A percentile compares a stretch with the other conserved stretches of the same genome.
Conservation (phyloP, 2,329 filamentous ascomycete genomes). For the Aspergillus tamarii region DNA sequence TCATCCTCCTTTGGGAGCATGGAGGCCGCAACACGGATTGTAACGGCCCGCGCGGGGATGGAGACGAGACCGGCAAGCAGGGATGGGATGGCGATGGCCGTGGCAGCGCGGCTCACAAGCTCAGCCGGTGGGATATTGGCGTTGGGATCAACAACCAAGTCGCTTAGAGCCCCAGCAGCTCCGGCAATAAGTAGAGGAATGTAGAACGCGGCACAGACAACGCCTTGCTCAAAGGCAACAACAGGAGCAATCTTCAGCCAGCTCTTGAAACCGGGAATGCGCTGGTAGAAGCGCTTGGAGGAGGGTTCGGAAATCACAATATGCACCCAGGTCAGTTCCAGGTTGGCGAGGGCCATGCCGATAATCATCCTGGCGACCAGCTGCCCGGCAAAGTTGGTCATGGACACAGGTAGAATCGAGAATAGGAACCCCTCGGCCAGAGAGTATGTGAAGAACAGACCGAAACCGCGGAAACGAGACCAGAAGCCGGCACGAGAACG, state of each 20-base stretch:
- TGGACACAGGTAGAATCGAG: constrained; percentile 36
- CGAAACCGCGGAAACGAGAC: constrained; percentile 71
- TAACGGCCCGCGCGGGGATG: constrained; percentile 74
- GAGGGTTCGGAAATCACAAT: constrained; percentile 75
- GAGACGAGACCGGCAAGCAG: constrained; percentile 64
- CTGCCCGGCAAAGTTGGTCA: constrained; percentile 46
- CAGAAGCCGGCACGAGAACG: constrained; percentile 64
- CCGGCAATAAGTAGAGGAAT: constrained; percentile 51
- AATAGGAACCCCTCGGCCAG: constrained; percentile 52
- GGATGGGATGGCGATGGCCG: constrained; percentile 45
- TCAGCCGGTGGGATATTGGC: constrained; percentile 38
- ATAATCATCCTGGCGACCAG: constrained; percentile 59
- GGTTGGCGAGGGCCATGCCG: constrained; percentile 65
- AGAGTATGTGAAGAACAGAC: constrained; percentile 52
- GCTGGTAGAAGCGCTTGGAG: constrained; percentile 65
- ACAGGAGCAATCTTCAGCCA: constrained; percentile 73
- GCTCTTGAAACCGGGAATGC: constrained; percentile 69
- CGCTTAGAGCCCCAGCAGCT: constrained; percentile 45
- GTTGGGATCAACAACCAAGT: constrained; percentile 30
- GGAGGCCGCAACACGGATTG: constrained; percentile 83
- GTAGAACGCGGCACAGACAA: constrained; percentile 52
- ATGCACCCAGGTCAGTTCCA: constrained; percentile 81
- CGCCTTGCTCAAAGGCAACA: constrained; percentile 62
- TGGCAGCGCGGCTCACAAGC: constrained; percentile 38
- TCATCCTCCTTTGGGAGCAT: constrained; percentile 82